Conservation (phyloP, 139 green algal species). For the Chlamydomonas incerta region DNA sequence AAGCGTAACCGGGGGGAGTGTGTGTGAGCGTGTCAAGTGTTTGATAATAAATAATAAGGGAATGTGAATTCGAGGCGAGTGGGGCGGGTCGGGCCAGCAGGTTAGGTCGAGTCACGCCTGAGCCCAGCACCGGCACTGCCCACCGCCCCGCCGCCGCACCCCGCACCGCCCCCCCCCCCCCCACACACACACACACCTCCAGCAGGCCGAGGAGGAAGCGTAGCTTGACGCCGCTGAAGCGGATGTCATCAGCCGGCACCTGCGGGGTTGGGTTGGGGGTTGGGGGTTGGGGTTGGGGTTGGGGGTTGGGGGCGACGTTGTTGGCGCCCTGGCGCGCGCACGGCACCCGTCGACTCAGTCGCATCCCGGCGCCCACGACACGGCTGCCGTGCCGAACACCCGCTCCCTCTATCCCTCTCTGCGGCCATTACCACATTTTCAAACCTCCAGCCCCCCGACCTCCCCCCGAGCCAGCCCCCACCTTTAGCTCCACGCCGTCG, state of each 20-base stretch:
- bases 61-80: too few relatives aligned
- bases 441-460: not conserved
- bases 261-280: not conserved
- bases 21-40: too few relatives aligned
- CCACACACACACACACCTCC: not conserved
- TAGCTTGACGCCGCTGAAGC: constrained; percentile 18
- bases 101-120: too few relatives aligned
- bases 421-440: not conserved
- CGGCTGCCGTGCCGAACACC: too few relatives aligned
- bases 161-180: not conserved
- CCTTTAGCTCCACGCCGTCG: constrained; percentile 18
- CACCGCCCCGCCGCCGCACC: too few relatives aligned
- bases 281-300: too few relatives aligned
- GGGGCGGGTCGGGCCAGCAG: too few relatives aligned
- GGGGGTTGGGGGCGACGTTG: not conserved
- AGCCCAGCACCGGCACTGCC: too few relatives aligned
- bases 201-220: constrained; percentile 35
- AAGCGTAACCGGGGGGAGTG: too few relatives aligned
- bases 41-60: too few relatives aligned
- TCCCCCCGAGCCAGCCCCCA: not conserved
- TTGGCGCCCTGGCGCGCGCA: not conserved
- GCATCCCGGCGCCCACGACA: too few relatives aligned
- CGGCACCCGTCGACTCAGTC: too few relatives aligned
- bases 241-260: constrained; percentile 16
- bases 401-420: not conserved